Conservation (phyloP, 495 filamentous ascomycete genomes). For the Cudoniella acicularis region DNA sequence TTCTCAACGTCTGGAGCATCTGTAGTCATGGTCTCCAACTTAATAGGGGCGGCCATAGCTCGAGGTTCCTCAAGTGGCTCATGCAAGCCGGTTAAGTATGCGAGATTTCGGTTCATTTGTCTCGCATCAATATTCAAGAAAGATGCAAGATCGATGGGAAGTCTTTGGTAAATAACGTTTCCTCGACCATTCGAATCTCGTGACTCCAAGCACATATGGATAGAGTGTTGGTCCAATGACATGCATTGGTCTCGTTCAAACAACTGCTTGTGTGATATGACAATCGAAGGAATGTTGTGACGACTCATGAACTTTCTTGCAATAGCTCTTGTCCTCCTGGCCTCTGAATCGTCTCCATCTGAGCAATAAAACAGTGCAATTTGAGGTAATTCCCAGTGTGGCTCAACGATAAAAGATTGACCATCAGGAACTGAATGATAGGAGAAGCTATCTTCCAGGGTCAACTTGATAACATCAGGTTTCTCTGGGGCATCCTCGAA, state of each 20-base stretch:
- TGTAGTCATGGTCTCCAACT: not conserved
- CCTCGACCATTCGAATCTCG: constrained; percentile 46
- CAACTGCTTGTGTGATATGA: constrained; percentile 59
- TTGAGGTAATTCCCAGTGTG: constrained; percentile 65
- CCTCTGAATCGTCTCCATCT: constrained; percentile 44
- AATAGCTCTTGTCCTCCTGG: constrained; percentile 47
- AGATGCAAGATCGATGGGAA: constrained; percentile 69
- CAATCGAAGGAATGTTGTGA: constrained; percentile 62
- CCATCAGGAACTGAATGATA: constrained; percentile 23
- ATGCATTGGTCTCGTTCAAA: constrained; percentile 19
- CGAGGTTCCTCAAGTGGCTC: constrained; percentile 11
- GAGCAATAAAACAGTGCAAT: constrained; percentile 67
- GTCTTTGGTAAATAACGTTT: constrained; percentile 49
- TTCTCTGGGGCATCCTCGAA: constrained; percentile 29
- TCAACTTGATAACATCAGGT: constrained; percentile 44
- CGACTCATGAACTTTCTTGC: constrained; percentile 61
- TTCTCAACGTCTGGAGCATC: constrained; percentile 14
- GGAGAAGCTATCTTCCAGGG: constrained; percentile 53
- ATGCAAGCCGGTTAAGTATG: constrained; percentile 51
- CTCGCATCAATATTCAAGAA: constrained; percentile 68
- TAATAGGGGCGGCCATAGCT: not conserved
- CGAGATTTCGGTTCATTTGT: constrained; percentile 73
- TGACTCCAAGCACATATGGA: constrained; percentile 70
- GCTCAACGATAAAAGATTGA: constrained; percentile 30
- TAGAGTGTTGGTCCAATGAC: constrained; percentile 31